Base-by-base conservation (phyloP, 2,329 filamentous ascomycete genomes). In the Ceratocystis huliohia region DNA sequence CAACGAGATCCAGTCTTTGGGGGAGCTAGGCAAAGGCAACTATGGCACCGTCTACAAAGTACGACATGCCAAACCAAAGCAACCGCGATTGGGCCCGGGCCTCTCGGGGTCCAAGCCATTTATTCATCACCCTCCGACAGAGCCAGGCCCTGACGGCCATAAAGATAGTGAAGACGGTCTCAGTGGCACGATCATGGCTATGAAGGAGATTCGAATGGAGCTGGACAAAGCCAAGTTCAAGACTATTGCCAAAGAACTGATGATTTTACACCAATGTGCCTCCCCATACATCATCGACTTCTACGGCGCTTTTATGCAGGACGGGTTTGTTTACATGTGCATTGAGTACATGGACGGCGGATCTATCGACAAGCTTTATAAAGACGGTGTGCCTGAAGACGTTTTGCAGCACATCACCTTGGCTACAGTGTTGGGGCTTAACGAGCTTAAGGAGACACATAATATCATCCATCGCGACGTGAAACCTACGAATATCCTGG, bases 331-430 rank as follows among this genome's bases (percentile, higher is more conserved):
- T 1, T 99, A 99, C 76, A 97, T 99, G 75, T 99, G 94, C 77
- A 96, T 99, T 75, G 94, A 99, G 77, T 96, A 91, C 76, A 99
- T 99, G 94, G 92, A 99, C 74, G 94, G 94, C 61, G 94, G 94
- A 6, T 97, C 92, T 46, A 92, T 97, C 73, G 94, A 99, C 80
- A 96, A 96, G 75, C 78, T 99, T 13, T 99, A 99, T 74, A 83
- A 83, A 10, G 90, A 92, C 68, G 94, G 94, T 57, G 87, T 99
- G 8, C 91, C 94, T 0, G 94, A 99, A 74, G 84, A 84, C 53
- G 87, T 99, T 0, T 78, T 99, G 64, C 85, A 87, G 65, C 97
- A 96, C 75, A 94, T 99, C 69, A 91, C 93, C 0, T 84, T 94
- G 69, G 88, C 89, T 22, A 96, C 94, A 0, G 85, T 94, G 5